Evolutionary conservation across 2,329 filamentous ascomycete species (phyloP).

Genomic region (Drechslerella stenobrocha): DNA sequence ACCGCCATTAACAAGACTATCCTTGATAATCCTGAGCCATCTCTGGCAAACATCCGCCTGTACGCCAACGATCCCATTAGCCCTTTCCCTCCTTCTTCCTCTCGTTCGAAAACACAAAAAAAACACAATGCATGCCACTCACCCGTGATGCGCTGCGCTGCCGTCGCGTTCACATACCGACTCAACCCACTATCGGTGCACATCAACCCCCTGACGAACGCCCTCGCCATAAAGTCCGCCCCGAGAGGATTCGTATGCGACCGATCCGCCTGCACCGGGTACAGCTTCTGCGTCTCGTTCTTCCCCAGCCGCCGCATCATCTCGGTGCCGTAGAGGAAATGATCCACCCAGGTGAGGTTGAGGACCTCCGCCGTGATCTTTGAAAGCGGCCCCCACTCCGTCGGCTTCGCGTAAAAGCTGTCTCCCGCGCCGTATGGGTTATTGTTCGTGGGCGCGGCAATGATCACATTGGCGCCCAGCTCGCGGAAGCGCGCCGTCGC

Average conservation of each 20-base stretch:
- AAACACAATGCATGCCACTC: too few species aligned
- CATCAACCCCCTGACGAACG: conserved; percentile 20
- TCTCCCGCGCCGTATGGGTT: conserved; percentile 9
- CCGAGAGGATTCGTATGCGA: conserved; percentile 20
- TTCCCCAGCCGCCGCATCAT: conserved; percentile 15
- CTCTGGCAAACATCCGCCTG: too few species aligned
- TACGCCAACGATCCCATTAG: background rate
- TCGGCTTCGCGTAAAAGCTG: conserved; percentile 15
- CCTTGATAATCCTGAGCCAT: too few species aligned
- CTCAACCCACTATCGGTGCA: conserved; percentile 11
- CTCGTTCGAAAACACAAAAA: too few species aligned
- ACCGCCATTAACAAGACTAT: too few species aligned
- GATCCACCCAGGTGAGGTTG: conserved; percentile 14
- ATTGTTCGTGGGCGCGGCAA: conserved; percentile 20
- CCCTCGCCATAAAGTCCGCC: conserved; percentile 30
- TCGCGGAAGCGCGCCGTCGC: conserved; percentile 12
- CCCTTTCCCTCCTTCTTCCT: too few species aligned
- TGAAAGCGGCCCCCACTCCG: conserved; percentile 17
- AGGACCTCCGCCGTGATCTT: conserved; percentile 4
- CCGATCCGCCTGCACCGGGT: conserved; percentile 15
- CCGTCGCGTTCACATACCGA: conserved; percentile 16
- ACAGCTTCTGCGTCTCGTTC: conserved; percentile 17
- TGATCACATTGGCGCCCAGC: conserved; percentile 11
- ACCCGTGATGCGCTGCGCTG: conserved; percentile 14
- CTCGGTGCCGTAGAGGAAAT: conserved; percentile 28